Evolutionary conservation across 495 filamentous ascomycete species (phyloP), one percentile per base, ranked within the genome.

Genomic region (Aspergillus funiculosus): DNA sequence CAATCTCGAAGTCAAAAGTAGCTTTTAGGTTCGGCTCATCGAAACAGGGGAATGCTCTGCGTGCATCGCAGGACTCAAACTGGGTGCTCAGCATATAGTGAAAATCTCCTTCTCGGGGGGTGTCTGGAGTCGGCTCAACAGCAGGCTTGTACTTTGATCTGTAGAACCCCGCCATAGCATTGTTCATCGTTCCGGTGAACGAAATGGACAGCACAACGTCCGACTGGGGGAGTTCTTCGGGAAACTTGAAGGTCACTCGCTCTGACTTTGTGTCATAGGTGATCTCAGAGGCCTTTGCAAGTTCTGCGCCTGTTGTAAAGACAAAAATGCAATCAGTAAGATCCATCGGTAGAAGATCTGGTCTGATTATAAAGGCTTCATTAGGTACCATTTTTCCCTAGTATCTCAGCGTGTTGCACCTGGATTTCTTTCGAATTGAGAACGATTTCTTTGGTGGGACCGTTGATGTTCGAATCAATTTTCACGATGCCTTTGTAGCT

Each of bases 1-100:
- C 89, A 38, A 98, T 85, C 54, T 84, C 74, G 45, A 98, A 85
- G 63, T 95, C 91, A 58, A 94, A 97, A 6, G 88, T 87, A 18
- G 92, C 88, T 67, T 98, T 98, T 39, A 96, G 74, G 57, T 94
- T 96, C 14, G 92, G 92, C 70, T 98, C 92, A 60, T 98, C 92
- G 56, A 97, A 97, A 72, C 92, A 97, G 32, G 92, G 92, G 64
- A 98, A 94, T 15, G 90, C 90, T 53, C 89, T 74, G 40, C 92
- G 81, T 30, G 92, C 92, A 73, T 96, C 92, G 59, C 89, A 95
- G 30, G 89, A 83, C 69, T 98, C 92, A 56, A 98, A 97, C 66
- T 98, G 92, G 29, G 92, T 98, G 67, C 83, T 89, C 61, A 94
- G 79, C 91, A 95, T 95, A 67, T 89, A 88, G 68, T 91, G 77